A percentile compares a stretch with the other conserved stretches of the same genome.
Conservation (phyloP, 305 asterid species). For the Fraxinus paxiana region DNA sequence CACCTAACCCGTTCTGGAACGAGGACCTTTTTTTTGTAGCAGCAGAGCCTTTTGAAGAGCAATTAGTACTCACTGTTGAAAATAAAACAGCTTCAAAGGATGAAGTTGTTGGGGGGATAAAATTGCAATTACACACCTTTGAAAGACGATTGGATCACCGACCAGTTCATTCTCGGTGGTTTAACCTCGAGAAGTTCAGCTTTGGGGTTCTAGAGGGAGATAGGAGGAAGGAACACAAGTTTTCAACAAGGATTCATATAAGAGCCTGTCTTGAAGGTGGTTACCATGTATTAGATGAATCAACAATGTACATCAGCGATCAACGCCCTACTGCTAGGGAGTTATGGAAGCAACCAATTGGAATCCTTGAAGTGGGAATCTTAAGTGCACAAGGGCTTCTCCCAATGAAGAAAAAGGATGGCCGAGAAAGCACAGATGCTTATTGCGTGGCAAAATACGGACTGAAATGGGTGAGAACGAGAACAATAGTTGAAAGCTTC, state of each 20-base stretch:
- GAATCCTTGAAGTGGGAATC: slow-evolving; percentile 50
- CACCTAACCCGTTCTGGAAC: slow-evolving; percentile 45
- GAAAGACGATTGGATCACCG: slow-evolving; percentile 46
- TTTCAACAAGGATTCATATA: slow-evolving; percentile 42
- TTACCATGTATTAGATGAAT: slow-evolving; percentile 51
- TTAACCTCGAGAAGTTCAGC: slow-evolving; percentile 38
- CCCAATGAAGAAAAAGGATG: slow-evolving; percentile 37
- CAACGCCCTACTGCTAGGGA: slow-evolving; percentile 46
- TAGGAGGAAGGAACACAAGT: slow-evolving; percentile 39
- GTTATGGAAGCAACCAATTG: slow-evolving; percentile 45
- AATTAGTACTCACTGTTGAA: slow-evolving; percentile 35
- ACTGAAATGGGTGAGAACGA: slow-evolving; percentile 49
- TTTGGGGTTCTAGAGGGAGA: slow-evolving; percentile 41
- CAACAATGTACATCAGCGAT: slow-evolving; percentile 47
- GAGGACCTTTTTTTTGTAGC: slow-evolving; percentile 50
- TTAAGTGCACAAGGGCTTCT: slow-evolving; percentile 39
- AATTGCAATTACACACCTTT: slow-evolving; percentile 24
- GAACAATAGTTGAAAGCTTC: slow-evolving; percentile 37
- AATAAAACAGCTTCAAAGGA: slow-evolving; percentile 31
- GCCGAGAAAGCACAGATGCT: slow-evolving; percentile 37
- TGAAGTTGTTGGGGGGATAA: slow-evolving; percentile 27
- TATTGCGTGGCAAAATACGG: slow-evolving; percentile 55
- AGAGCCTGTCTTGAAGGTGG: slow-evolving; percentile 52
- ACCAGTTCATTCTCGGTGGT: slow-evolving; percentile 41
- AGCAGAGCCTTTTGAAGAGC: slow-evolving; percentile 55